phyloP scores from a whole-genome alignment of 75 land plant genomes.

The Selaginella tamariscina region DNA sequence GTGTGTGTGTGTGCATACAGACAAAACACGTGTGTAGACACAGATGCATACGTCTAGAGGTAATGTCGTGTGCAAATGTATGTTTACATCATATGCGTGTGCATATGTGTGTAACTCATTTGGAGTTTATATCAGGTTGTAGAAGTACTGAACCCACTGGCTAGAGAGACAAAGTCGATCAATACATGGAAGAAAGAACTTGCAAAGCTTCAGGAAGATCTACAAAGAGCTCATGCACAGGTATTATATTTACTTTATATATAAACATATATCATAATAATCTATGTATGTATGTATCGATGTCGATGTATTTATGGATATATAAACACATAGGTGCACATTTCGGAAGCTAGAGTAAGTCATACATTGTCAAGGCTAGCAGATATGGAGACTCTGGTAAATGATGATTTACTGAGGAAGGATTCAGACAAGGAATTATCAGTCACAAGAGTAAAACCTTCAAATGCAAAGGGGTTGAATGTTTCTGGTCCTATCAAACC shows the following conservation, averaged over 20 bases:
- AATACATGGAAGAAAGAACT: conserved; percentile 78
- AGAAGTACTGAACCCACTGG: conserved; percentile 88
- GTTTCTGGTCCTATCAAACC: conserved; percentile 74
- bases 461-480: conserved; percentile 26
- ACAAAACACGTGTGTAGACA: no score
- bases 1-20: no score
- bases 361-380: conserved; percentile 73
- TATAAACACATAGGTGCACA: conserved; percentile 52
- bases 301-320: neutral
- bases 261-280: neutral
- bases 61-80: no score
- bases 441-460: conserved; percentile 18
- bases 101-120: no score
- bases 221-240: conserved; percentile 76
- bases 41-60: no score
- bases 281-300: neutral
- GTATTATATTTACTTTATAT: conserved; percentile 21
- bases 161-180: conserved; percentile 79
- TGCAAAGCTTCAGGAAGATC: conserved; percentile 67
- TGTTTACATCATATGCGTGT: no score
- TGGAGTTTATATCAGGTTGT: conserved; percentile 65
- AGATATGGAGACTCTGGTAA: conserved; percentile 74
- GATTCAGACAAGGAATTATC: conserved; percentile 11
- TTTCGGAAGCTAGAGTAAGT: conserved; percentile 85
- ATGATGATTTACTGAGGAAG: conserved; percentile 54